Conservation (phyloP, 495 filamentous ascomycete genomes). For the Aspergillus olivimuriae region DNA sequence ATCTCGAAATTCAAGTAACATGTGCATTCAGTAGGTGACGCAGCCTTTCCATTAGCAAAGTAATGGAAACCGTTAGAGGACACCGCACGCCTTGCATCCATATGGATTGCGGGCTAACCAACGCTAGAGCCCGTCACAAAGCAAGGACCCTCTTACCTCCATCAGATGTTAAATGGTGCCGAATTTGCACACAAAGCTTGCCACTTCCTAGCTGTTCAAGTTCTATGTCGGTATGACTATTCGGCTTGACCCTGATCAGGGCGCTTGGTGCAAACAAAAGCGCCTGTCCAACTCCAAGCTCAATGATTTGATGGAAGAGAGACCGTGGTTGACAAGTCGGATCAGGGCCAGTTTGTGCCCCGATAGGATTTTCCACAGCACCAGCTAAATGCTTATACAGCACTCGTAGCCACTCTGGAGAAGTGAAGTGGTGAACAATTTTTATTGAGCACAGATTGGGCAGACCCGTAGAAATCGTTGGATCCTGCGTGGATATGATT, state of each 20-base stretch:
- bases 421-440: conserved; percentile 69
- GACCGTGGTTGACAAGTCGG: conserved; percentile 3
- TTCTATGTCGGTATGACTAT: conserved; percentile 1
- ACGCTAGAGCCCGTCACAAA: too few species aligned
- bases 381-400: conserved; percentile 59
- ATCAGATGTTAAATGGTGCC: conserved; percentile 11
- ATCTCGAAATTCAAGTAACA: too few species aligned
- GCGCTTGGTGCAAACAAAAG: conserved; percentile 57
- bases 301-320: conserved; percentile 41
- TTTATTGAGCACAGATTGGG: conserved; percentile 68
- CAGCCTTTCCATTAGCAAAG: too few species aligned
- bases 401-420: conserved; percentile 59
- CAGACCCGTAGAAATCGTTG: conserved; percentile 62
- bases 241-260: conserved; percentile 15
- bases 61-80: too few species aligned
- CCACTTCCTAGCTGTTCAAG: conserved; percentile 5
- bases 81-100: too few species aligned
- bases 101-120: too few species aligned
- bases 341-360: background rate
- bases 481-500: conserved; percentile 73
- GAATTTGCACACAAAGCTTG: conserved; percentile 10
- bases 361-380: conserved; percentile 29
- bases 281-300: conserved; percentile 52
- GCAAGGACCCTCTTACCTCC: conserved; percentile 15
- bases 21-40: too few species aligned